A percentile compares a stretch with the other conserved stretches of the same genome.
phyloP scores from a whole-genome alignment of 2,329 filamentous ascomycete species.

The Trichoderma sp. region DNA sequence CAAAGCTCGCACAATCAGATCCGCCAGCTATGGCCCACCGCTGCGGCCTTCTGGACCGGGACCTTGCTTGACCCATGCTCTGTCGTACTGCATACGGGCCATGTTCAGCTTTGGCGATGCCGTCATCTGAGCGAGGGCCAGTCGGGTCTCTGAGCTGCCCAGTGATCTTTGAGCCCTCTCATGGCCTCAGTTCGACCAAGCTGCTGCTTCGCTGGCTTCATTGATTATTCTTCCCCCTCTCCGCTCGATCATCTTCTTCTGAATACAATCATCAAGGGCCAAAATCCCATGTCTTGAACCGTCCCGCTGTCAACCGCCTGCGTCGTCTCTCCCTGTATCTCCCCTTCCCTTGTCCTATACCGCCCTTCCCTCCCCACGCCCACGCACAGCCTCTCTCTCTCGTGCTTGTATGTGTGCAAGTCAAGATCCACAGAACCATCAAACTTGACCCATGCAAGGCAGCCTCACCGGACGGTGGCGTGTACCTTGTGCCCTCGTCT shows the following conservation, averaged over 20 bases:
- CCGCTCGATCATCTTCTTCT: neutral
- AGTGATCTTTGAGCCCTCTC: neutral
- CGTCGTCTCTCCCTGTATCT: constrained; percentile 11
- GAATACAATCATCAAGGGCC: neutral
- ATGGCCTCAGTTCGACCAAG: neutral
- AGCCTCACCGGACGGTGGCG: constrained; percentile 19
- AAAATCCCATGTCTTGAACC: neutral
- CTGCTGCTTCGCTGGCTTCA: neutral
- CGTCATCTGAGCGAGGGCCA: neutral
- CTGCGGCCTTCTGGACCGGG: neutral
- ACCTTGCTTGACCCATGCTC: neutral
- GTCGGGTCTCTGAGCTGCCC: neutral
- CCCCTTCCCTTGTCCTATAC: constrained; percentile 8
- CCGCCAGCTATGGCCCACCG: neutral
- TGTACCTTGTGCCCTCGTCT: constrained; percentile 8
- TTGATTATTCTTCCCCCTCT: neutral
- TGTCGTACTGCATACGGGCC: neutral
- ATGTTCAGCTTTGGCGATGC: constrained; percentile 8
- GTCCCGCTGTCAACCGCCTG: neutral
- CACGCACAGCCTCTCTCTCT: constrained; percentile 17
- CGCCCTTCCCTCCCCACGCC: constrained; percentile 13
- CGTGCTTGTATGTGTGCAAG: constrained; percentile 1
- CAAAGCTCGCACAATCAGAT: constrained; percentile 3
- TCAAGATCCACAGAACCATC: constrained; percentile 20
- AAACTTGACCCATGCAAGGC: constrained; percentile 15